Evolutionary conservation across 2,329 filamentous ascomycete genomes (phyloP).

Genomic region (Fusarium sp.): DNA sequence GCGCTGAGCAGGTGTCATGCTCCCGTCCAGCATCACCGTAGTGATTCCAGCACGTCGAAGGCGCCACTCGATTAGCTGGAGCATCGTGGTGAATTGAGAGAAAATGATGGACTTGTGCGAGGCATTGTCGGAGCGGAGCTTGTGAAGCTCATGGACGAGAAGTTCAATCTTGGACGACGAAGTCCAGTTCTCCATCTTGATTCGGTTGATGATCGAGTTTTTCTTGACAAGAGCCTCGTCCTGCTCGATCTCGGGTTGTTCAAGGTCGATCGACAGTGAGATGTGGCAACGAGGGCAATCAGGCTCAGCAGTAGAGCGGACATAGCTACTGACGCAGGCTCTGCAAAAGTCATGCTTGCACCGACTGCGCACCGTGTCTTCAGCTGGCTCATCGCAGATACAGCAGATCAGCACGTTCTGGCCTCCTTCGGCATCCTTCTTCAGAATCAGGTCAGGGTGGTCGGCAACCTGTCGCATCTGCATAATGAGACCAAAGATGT

Average conservation of each 20-base stretch:
- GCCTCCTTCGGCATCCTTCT: constrained; percentile 86
- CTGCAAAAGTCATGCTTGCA: constrained; percentile 83
- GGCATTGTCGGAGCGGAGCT: constrained; percentile 89
- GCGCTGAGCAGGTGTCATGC: constrained; percentile 93
- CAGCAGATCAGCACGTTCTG: constrained; percentile 93
- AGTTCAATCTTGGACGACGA: constrained; percentile 98
- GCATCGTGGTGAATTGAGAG: constrained; percentile 96
- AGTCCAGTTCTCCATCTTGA: constrained; percentile 99
- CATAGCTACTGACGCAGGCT: constrained; percentile 62
- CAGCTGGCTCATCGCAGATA: constrained; percentile 95
- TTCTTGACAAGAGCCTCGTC: constrained; percentile 90
- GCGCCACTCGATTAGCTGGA: constrained; percentile 97
- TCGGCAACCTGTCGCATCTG: constrained; percentile 99
- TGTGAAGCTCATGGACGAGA: constrained; percentile 93
- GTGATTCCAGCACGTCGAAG: constrained; percentile 96
- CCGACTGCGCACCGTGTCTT: constrained; percentile 91
- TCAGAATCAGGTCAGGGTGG: constrained; percentile 92
- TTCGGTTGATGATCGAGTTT: constrained; percentile 96
- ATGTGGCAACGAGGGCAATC: constrained; percentile 96
- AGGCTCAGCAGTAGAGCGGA: constrained; percentile 80
- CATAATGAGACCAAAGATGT: constrained; percentile 99
- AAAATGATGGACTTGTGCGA: constrained; percentile 98
- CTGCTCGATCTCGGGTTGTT: constrained; percentile 95
- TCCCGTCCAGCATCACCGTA: constrained; percentile 97
- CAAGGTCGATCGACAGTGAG: constrained; percentile 87